Conservation (phyloP, 2,329 filamentous ascomycete species). For the Apiospora saccharicola region DNA sequence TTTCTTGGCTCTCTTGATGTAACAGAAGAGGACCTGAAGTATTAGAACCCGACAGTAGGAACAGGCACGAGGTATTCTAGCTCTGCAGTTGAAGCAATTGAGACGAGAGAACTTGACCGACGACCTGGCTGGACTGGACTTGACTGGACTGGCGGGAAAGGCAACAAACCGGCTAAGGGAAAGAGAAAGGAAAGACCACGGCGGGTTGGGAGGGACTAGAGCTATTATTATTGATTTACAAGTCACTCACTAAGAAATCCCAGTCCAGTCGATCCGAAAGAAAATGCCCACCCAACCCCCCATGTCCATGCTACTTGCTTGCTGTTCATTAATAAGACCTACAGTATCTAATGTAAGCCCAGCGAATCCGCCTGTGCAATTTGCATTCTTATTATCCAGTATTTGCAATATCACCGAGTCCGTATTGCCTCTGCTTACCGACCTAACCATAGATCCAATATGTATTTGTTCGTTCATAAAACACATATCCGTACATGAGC, state of each 20-base stretch:
- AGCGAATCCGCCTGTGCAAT: constrained; percentile 1
- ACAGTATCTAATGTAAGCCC: constrained; percentile 5
- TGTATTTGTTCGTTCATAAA: neutral
- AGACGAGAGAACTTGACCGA: constrained; percentile 2
- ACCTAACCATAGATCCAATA: no score
- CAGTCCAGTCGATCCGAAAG: constrained; percentile 14
- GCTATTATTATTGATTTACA: constrained; percentile 21
- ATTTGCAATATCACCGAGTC: neutral
- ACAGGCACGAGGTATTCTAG: neutral
- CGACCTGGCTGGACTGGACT: constrained; percentile 11
- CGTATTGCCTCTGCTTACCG: neutral
- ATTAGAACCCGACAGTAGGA: neutral
- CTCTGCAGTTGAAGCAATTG: constrained; percentile 6
- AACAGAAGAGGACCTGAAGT: neutral
- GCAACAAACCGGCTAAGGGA: constrained; percentile 19
- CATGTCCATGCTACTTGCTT: neutral
- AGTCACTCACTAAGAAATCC: constrained; percentile 12
- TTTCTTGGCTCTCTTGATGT: constrained; percentile 1
- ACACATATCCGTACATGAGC: neutral
- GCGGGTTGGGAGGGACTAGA: constrained; percentile 16
- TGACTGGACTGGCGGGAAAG: constrained; percentile 18
- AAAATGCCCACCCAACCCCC: constrained; percentile 14
- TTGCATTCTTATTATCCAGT: neutral
- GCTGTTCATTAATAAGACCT: constrained; percentile 17
- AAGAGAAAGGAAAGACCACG: constrained; percentile 20